These are phyloP conservation scores for Nakataea oryzae DNA, from an alignment of 2,329 filamentous ascomycete genomes.

Conservation along the genomic window DNA sequence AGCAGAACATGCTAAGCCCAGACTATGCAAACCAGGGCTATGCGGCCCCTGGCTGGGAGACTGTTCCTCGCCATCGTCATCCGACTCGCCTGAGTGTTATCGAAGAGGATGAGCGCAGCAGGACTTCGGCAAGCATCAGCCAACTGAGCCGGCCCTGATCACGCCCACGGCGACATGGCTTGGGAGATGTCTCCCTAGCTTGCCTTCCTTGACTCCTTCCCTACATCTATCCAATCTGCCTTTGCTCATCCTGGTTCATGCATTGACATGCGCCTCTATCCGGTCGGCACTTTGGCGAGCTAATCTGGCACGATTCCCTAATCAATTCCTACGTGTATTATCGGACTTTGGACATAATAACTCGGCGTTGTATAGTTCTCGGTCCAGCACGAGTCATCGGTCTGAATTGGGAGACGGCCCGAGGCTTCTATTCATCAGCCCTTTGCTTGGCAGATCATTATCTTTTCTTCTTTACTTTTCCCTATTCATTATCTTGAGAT, in stretches of 20 bases:
- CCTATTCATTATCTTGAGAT: background rate
- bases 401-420: background rate
- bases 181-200: background rate
- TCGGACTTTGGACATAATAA: background rate
- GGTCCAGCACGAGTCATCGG: background rate
- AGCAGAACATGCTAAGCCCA: slow-evolving; percentile 14
- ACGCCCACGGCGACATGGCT: background rate
- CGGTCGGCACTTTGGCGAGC: background rate
- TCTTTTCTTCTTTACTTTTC: background rate
- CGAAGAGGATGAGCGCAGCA: slow-evolving; percentile 71
- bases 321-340: background rate
- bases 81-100: slow-evolving; percentile 80
- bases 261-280: background rate
- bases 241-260: background rate
- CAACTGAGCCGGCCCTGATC: slow-evolving; percentile 38
- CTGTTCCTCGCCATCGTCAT: slow-evolving; percentile 71
- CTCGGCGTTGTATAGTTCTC: background rate
- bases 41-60: slow-evolving; percentile 62
- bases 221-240: background rate
- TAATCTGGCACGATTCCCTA: background rate
- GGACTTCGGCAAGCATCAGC: slow-evolving; percentile 57
- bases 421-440: background rate
- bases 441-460: background rate
- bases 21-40: slow-evolving; percentile 62
- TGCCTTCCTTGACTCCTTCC: background rate